phyloP scores from a whole-genome alignment of 768 basidiomycete species.

The Suillus variegatus region DNA sequence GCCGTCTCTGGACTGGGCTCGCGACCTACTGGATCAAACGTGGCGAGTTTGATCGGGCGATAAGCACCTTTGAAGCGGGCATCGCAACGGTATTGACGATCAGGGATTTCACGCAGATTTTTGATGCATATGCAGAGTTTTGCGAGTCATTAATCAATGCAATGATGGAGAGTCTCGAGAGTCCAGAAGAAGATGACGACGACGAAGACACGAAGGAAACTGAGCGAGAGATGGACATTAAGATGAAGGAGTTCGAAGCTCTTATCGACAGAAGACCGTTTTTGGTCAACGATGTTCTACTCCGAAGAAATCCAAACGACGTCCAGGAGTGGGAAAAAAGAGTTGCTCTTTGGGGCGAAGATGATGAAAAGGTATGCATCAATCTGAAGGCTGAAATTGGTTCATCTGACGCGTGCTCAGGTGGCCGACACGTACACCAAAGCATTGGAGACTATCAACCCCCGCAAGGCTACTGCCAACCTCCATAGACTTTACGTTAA shows the following conservation, averaged over 20 bases:
- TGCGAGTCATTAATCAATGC: slow-evolving; percentile 87
- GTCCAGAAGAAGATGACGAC: slow-evolving; percentile 75
- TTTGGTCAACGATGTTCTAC: slow-evolving; percentile 91
- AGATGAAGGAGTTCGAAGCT: slow-evolving; percentile 92
- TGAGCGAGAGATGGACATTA: slow-evolving; percentile 80
- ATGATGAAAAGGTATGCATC: slow-evolving; percentile 83
- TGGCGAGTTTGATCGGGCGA: slow-evolving; percentile 91
- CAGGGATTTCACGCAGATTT: slow-evolving; percentile 96
- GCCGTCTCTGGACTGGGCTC: slow-evolving; percentile 92
- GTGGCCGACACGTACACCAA: slow-evolving; percentile 91
- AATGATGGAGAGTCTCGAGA: slow-evolving; percentile 82
- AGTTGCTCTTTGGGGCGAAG: slow-evolving; percentile 87
- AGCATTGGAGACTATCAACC: slow-evolving; percentile 85
- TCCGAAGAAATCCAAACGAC: slow-evolving; percentile 94
- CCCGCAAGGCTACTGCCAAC: slow-evolving; percentile 89
- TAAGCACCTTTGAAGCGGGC: slow-evolving; percentile 85
- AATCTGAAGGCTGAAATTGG: not conserved
- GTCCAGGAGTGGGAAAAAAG: slow-evolving; percentile 99
- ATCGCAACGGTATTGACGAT: slow-evolving; percentile 85
- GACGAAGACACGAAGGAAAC: slow-evolving; percentile 76
- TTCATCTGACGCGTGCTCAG: slow-evolving; percentile 38
- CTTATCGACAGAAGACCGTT: slow-evolving; percentile 95
- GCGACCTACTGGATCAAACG: slow-evolving; percentile 99
- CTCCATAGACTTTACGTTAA: slow-evolving; percentile 89
- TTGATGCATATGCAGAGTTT: slow-evolving; percentile 95